A percentile compares a stretch with the other conserved stretches of the same genome.
These are phyloP conservation scores for Globisporangium middletonii DNA, from an alignment of 352 stramenopile species.

Conservation along the genomic window DNA sequence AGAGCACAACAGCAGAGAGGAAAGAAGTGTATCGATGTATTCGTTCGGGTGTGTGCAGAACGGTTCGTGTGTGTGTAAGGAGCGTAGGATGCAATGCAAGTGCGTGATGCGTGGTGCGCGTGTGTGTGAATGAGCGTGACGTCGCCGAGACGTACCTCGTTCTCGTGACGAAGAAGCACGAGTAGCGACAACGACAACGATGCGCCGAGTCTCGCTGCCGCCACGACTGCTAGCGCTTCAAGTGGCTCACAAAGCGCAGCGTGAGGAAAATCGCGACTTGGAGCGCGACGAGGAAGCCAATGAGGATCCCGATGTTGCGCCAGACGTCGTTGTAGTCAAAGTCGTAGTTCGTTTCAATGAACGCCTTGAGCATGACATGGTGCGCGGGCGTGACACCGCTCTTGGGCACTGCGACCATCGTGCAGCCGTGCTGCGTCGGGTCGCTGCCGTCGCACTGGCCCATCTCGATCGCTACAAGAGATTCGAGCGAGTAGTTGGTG, in stretches of 20 bases:
- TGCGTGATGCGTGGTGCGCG: too few species aligned
- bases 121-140: too few species aligned
- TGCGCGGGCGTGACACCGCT: neutral
- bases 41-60: too few species aligned
- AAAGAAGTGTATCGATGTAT: too few species aligned
- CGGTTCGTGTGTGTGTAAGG: too few species aligned
- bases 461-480: slow-evolving; percentile 12
- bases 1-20: too few species aligned
- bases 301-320: slow-evolving; percentile 19
- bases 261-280: slow-evolving; percentile 39
- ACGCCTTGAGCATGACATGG: slow-evolving; percentile 9
- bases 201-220: too few species aligned
- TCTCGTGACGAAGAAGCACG: too few species aligned
- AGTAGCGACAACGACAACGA: too few species aligned
- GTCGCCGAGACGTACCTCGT: too few species aligned
- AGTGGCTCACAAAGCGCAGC: slow-evolving; percentile 42
- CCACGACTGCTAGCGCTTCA: too few species aligned
- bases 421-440: neutral
- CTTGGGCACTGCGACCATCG: neutral
- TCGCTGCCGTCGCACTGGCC: slow-evolving; percentile 2
- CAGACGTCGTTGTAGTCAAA: slow-evolving; percentile 21
- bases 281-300: slow-evolving; percentile 21
- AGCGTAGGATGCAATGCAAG: too few species aligned
- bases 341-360: slow-evolving; percentile 16
- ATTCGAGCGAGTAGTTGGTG: slow-evolving; percentile 21